These are phyloP conservation scores for Podila epigama DNA, from an alignment of 192 early-diverging fungal genomes.

Conservation along the genomic window DNA sequence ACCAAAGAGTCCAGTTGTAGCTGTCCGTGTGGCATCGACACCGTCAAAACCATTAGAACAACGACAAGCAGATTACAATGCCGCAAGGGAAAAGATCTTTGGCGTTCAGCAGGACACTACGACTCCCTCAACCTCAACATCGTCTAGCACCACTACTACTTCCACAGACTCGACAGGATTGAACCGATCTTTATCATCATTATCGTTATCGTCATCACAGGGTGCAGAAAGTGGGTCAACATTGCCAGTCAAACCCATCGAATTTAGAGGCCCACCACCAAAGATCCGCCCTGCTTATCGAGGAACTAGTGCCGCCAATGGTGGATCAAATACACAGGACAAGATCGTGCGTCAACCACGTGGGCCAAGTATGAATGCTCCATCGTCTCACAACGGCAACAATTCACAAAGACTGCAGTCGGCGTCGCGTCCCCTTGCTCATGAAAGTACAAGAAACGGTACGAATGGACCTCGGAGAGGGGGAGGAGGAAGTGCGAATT, in stretches of 20 bases:
- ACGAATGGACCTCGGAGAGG: neutral
- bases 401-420: neutral
- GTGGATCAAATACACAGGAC: neutral
- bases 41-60: constrained; percentile 25
- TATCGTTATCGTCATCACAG: neutral
- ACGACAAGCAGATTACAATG: constrained; percentile 41
- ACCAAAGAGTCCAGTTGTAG: constrained; percentile 34
- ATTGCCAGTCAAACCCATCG: constrained; percentile 14
- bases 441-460: neutral
- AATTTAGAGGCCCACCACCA: constrained; percentile 20
- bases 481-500: neutral
- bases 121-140: neutral
- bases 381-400: neutral
- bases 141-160: no score
- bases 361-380: constrained; percentile 5
- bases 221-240: neutral
- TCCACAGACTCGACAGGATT: neutral
- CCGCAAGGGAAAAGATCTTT: constrained; percentile 48
- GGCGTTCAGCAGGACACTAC: no score
- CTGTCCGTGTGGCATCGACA: neutral
- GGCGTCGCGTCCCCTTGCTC: neutral
- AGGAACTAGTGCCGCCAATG: neutral
- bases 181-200: constrained; percentile 4
- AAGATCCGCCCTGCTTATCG: neutral
- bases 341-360: constrained; percentile 24